Conservation (phyloP, 2,329 filamentous ascomycete genomes). For the Monosporascus sp. region DNA sequence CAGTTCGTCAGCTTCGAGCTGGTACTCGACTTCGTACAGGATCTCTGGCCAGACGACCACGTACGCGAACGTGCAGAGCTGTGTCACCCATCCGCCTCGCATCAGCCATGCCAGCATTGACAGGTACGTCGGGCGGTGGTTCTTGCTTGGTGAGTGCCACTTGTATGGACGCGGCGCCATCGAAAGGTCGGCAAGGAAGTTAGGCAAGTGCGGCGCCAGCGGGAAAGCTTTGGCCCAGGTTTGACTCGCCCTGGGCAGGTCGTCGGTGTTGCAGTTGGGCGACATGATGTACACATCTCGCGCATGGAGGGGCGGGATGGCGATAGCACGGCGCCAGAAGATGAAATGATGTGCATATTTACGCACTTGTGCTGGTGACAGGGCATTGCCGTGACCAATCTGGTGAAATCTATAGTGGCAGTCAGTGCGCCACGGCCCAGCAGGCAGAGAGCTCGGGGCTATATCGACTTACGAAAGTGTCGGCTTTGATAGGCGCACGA, state of each 20-base stretch:
- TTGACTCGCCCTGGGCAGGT: conserved; percentile 62
- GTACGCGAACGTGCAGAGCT: conserved; percentile 87
- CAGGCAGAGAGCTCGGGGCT: neutral
- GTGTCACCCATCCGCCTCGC: conserved; percentile 87
- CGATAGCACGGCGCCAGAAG: conserved; percentile 89
- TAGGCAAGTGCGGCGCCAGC: conserved; percentile 73
- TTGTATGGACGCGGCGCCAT: conserved; percentile 78
- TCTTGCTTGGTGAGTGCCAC: conserved; percentile 76
- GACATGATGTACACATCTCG: conserved; percentile 89
- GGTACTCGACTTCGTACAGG: conserved; percentile 71
- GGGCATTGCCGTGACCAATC: conserved; percentile 63
- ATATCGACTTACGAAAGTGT: conserved; percentile 51
- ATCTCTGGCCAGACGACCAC: conserved; percentile 79
- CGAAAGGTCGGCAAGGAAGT: conserved; percentile 81
- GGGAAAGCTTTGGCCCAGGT: conserved; percentile 77
- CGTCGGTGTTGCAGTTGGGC: conserved; percentile 75
- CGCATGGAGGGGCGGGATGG: conserved; percentile 84
- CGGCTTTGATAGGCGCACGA: conserved; percentile 68
- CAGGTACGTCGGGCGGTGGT: conserved; percentile 82
- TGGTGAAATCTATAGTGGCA: conserved; percentile 50
- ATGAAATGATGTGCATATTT: conserved; percentile 89
- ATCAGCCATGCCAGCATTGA: conserved; percentile 91
- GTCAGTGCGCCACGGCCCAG: neutral
- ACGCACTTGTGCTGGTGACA: conserved; percentile 75
- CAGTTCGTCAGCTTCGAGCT: conserved; percentile 62